Percentiles rank a stretch among this genome's conserved stretches.
Evolutionary conservation across 2,329 filamentous ascomycete species (phyloP).

Genomic region (Allantophomopsis lycopodina): DNA sequence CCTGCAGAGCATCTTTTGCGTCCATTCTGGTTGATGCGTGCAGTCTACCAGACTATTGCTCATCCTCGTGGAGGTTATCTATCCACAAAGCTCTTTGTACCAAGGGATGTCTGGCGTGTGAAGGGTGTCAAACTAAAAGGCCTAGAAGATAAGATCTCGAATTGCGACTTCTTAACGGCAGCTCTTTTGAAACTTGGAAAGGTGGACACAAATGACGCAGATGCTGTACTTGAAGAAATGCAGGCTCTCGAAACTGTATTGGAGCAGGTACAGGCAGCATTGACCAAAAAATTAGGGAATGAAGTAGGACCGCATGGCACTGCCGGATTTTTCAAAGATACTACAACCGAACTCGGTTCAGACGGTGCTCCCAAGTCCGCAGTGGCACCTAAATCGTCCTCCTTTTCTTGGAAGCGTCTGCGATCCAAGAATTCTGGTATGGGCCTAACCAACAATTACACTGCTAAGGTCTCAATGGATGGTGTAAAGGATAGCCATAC

Average conservation of each 20-base stretch:
- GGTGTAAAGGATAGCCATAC: conserved; percentile 44
- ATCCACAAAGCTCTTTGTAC: conserved; percentile 82
- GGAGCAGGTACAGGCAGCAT: conserved; percentile 65
- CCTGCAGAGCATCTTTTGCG: conserved; percentile 80
- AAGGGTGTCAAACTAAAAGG: conserved; percentile 87
- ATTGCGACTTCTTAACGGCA: conserved; percentile 82
- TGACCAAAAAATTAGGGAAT: conserved; percentile 77
- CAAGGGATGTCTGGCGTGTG: conserved; percentile 84
- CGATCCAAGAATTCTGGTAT: conserved; percentile 76
- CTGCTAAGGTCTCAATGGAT: conserved; percentile 30
- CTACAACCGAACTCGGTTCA: conserved; percentile 19
- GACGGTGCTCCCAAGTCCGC: too few species aligned
- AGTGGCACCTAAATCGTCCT: conserved; percentile 12
- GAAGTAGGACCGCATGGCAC: conserved; percentile 78
- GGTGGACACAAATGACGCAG: conserved; percentile 82
- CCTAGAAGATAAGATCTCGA: conserved; percentile 84
- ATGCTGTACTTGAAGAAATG: conserved; percentile 89
- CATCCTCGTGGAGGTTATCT: conserved; percentile 88
- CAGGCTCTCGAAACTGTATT: conserved; percentile 74
- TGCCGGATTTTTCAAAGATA: conserved; percentile 62
- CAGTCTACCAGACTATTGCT: conserved; percentile 79
- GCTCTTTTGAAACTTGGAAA: conserved; percentile 71
- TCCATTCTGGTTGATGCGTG: conserved; percentile 96
- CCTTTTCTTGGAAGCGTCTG: conserved; percentile 79
- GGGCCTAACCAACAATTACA: conserved; percentile 36